Percentiles rank a stretch among this genome's conserved stretches.
Evolutionary conservation across 2,329 filamentous ascomycete species (phyloP).

Genomic region (Hypoxylon sp.): DNA sequence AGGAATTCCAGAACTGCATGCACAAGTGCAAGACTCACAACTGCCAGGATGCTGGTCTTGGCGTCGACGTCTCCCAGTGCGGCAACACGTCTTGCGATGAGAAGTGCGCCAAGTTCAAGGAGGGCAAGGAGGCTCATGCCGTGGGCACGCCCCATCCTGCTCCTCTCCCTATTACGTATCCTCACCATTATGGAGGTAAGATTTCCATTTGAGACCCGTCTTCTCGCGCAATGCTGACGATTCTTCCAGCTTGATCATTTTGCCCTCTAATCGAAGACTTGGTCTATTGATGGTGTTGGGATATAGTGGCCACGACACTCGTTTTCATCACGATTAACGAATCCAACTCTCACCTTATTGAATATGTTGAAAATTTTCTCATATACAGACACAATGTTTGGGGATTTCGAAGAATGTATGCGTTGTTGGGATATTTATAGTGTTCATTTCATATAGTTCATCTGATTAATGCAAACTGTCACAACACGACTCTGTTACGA

Average conservation of each 20-base stretch:
- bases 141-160: conserved; percentile 1
- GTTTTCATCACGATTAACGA: conserved; percentile 35
- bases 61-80: conserved; percentile 28
- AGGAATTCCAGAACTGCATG: conserved; percentile 35
- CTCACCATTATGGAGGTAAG: conserved; percentile 4
- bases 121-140: neutral
- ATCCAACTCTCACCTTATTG: conserved; percentile 8
- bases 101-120: conserved; percentile 21
- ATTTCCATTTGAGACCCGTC: neutral
- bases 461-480: conserved; percentile 12
- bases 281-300: neutral
- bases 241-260: neutral
- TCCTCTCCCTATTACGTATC: neutral
- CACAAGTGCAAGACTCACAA: conserved; percentile 31
- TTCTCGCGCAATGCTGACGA: neutral
- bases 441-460: conserved; percentile 18
- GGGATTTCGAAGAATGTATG: neutral
- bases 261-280: too few relatives aligned
- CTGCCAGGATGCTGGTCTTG: conserved; percentile 35
- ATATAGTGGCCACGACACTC: conserved; percentile 12
- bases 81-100: conserved; percentile 28
- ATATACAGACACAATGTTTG: neutral
- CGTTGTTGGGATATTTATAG: neutral
- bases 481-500: neutral
- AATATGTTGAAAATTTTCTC: conserved; percentile 1